Conservation (phyloP, 2,329 filamentous ascomycete genomes). For the Phoma sp. region DNA sequence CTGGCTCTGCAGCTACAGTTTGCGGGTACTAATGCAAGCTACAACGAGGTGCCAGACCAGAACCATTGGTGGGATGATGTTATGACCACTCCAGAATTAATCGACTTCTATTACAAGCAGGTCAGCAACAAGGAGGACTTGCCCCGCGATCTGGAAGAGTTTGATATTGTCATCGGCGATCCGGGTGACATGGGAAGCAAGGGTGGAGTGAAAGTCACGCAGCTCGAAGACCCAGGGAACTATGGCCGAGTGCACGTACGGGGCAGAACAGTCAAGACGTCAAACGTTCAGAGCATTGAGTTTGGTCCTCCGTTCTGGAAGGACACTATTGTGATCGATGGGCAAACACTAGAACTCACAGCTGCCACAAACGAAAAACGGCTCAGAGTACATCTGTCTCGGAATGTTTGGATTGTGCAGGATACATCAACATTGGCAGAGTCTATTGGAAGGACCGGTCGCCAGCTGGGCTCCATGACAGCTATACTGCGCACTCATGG, state of each 20-base stretch:
- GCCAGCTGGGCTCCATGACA: conserved; percentile 60
- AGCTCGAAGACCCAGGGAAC: conserved; percentile 57
- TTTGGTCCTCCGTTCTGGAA: conserved; percentile 31
- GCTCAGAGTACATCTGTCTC: conserved; percentile 1
- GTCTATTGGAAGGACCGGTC: conserved; percentile 47
- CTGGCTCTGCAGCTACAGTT: conserved; percentile 58
- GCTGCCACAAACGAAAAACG: neutral
- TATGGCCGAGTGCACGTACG: conserved; percentile 57
- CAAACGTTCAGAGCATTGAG: conserved; percentile 41
- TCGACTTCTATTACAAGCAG: conserved; percentile 56
- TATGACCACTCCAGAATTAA: conserved; percentile 59
- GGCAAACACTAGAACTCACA: conserved; percentile 23
- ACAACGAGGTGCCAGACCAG: conserved; percentile 57
- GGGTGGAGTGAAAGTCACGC: conserved; percentile 57
- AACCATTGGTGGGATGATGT: conserved; percentile 63
- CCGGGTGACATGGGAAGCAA: conserved; percentile 60
- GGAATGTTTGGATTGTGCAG: conserved; percentile 14
- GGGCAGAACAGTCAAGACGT: conserved; percentile 37
- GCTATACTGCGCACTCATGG: conserved; percentile 59
- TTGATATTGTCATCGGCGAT: conserved; percentile 58
- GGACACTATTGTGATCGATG: conserved; percentile 28
- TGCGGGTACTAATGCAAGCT: conserved; percentile 51
- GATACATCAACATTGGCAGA: conserved; percentile 8
- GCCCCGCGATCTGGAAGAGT: conserved; percentile 41
- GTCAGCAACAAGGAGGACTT: conserved; percentile 21